Conservation (phyloP, 2,329 filamentous ascomycete species). For the Stagonosporopsis vannaccii region DNA sequence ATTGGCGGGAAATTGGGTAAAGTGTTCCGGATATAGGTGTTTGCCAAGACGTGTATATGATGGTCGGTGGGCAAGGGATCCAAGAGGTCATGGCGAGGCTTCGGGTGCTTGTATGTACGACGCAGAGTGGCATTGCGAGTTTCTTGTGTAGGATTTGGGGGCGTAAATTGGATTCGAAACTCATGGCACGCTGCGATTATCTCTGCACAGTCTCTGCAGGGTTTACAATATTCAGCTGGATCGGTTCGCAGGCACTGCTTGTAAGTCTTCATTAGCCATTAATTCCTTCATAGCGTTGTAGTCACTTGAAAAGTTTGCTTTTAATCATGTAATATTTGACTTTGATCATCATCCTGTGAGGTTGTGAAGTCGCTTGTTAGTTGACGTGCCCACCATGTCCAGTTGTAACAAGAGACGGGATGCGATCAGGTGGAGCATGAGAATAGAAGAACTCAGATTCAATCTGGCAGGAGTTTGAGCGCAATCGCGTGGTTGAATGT, state of each 20-base stretch:
- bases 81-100: slow-evolving; percentile 3
- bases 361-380: too few species aligned
- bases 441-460: too few species aligned
- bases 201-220: background rate
- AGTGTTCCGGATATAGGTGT: background rate
- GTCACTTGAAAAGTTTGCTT: background rate
- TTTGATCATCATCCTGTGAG: too few species aligned
- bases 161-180: background rate
- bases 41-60: slow-evolving; percentile 10
- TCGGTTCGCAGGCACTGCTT: background rate
- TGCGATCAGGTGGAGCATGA: background rate
- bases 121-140: background rate
- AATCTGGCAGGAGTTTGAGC: background rate
- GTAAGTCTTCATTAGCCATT: background rate
- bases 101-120: slow-evolving; percentile 5
- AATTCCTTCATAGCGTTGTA: background rate
- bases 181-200: background rate
- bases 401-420: too few species aligned
- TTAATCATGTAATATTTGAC: background rate
- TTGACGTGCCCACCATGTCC: too few species aligned
- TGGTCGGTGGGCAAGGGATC: background rate
- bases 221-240: background rate
- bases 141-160: background rate
- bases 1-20: slow-evolving; percentile 6
- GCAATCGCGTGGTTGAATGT: background rate